phyloP scores from a whole-genome alignment of 2,329 filamentous ascomycete genomes.

The Penicillium psychrosexuale region DNA sequence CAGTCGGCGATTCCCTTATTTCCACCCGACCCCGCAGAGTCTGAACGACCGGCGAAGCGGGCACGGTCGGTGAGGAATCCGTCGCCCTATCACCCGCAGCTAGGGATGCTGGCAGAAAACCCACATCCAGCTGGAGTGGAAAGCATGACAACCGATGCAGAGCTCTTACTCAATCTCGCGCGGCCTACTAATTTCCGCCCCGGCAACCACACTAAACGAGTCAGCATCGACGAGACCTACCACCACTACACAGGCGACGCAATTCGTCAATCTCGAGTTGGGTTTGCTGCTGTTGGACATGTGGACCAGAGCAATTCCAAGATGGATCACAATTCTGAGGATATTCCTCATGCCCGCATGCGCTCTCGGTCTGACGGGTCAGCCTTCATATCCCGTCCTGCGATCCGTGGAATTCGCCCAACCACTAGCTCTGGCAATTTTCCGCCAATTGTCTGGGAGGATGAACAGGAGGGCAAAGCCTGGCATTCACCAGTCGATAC shows the following conservation, averaged over 20 bases:
- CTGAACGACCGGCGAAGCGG: constrained; percentile 57
- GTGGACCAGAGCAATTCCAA: constrained; percentile 19
- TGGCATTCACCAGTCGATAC: constrained; percentile 13
- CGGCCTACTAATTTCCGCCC: constrained; percentile 38
- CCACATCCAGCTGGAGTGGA: constrained; percentile 34
- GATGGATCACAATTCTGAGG: constrained; percentile 13
- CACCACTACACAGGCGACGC: constrained; percentile 22
- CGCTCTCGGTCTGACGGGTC: constrained; percentile 45
- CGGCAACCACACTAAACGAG: constrained; percentile 25
- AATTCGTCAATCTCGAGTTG: constrained; percentile 23
- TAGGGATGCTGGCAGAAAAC: constrained; percentile 26
- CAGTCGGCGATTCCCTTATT: constrained; percentile 27
- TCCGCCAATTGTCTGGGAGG: constrained; percentile 34
- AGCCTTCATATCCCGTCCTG: constrained; percentile 36
- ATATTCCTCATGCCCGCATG: constrained; percentile 36
- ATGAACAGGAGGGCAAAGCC: constrained; percentile 24
- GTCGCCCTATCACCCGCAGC: constrained; percentile 38
- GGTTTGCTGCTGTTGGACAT: constrained; percentile 16
- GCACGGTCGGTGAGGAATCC: constrained; percentile 57
- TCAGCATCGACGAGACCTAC: constrained; percentile 34
- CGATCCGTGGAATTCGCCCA: constrained; percentile 36
- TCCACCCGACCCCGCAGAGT: constrained; percentile 29
- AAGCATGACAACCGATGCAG: constrained; percentile 49
- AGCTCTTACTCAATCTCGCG: constrained; percentile 47
- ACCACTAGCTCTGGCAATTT: constrained; percentile 39